Percentiles rank a stretch among this genome's conserved stretches.
Evolutionary conservation across 139 green algal species (phyloP).

Genomic region (Haematococcus sp.): DNA sequence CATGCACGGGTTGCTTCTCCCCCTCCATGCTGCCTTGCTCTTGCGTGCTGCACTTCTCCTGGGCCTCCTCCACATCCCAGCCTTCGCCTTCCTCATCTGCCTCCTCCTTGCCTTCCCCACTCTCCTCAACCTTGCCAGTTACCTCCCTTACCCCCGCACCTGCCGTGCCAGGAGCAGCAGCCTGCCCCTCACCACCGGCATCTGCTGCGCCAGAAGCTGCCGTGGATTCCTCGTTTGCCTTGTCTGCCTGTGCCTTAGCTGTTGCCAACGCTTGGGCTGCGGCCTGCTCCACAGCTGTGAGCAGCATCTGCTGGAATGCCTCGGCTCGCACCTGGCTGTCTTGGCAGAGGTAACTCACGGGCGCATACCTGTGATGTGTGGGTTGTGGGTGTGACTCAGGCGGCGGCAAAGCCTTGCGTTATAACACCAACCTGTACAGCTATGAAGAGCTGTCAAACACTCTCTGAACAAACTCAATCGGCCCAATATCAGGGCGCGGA

Average conservation of each 20-base stretch:
- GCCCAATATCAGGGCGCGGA: too few relatives aligned
- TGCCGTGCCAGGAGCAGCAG: not conserved
- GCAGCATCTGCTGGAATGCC: slow-evolving; percentile 15
- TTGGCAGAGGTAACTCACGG: slow-evolving; percentile 23
- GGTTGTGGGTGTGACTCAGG: not conserved
- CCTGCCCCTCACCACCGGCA: not conserved
- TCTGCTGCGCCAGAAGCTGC: not conserved
- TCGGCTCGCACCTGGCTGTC: slow-evolving; percentile 19
- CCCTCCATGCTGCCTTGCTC: not conserved
- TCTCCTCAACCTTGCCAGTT: not conserved
- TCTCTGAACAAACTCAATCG: too few relatives aligned
- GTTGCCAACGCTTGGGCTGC: not conserved
- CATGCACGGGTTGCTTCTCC: not conserved
- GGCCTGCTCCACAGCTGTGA: not conserved
- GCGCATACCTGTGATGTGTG: slow-evolving; percentile 3
- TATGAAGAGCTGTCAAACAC: not conserved
- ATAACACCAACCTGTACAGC: not conserved
- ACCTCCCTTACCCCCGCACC: not conserved
- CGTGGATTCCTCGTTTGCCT: not conserved
- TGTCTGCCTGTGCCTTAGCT: not conserved
- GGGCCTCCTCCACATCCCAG: too few relatives aligned
- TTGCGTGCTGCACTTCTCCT: too few relatives aligned
- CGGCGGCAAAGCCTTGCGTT: not conserved
- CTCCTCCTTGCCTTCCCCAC: slow-evolving; percentile 1
- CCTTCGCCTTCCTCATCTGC: not conserved